Evolutionary conservation across 345 rosid species (phyloP).

Genomic region (Linum trigynum): DNA sequence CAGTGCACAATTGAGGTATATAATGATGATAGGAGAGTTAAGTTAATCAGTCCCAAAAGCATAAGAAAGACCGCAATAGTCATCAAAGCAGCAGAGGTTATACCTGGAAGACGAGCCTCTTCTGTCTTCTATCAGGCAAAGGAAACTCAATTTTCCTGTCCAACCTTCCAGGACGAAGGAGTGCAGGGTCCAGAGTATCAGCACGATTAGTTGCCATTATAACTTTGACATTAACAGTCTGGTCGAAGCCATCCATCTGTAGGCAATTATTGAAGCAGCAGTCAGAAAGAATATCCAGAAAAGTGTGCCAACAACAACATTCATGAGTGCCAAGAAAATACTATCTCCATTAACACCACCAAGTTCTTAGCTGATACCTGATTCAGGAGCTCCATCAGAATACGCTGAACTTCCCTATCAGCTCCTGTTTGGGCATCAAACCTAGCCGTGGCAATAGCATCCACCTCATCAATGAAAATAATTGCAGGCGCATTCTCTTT

Average conservation of each 20-base stretch:
- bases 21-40: neutral
- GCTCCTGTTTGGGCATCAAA: conserved; percentile 99
- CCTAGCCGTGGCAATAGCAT: conserved; percentile 97
- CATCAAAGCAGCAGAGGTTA: neutral
- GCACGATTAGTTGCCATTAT: conserved; percentile 98
- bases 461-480: conserved; percentile 94
- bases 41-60: neutral
- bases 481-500: conserved; percentile 99
- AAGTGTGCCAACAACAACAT: conserved; percentile 6
- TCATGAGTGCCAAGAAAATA: neutral
- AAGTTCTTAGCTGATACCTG: conserved; percentile 37
- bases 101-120: conserved; percentile 99
- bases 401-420: conserved; percentile 96
- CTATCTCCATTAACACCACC: neutral
- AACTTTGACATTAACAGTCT: conserved; percentile 94
- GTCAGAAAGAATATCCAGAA: conserved; percentile 16
- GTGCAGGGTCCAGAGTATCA: conserved; percentile 97
- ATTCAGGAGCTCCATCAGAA: conserved; percentile 91
- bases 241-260: conserved; percentile 92
- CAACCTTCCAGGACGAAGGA: conserved; percentile 94
- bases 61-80: neutral
- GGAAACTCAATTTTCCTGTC: conserved; percentile 94
- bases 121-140: conserved; percentile 92
- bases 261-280: conserved; percentile 4
- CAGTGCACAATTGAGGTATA: neutral